Evolutionary conservation across 164 flowering plant genomes (phyloP), one percentile per base, ranked within the genome.

Genomic region (Santalum album): DNA sequence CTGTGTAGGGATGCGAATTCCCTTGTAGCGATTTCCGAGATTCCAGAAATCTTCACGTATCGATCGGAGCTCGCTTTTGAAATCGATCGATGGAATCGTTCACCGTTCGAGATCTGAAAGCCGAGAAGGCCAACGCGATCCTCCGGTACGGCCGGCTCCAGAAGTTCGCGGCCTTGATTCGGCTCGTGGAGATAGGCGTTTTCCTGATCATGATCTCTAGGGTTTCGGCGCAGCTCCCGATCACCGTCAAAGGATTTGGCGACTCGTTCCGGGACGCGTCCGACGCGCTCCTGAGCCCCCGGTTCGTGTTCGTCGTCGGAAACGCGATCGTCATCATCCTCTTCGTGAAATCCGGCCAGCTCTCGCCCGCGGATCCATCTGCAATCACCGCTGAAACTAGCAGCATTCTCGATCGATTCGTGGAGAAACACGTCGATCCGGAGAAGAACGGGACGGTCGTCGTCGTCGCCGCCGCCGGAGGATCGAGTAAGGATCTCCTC

Each of bases 301-400:
- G 68, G 6, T 75, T 81, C 27, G 78, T 81, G 7, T 85, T 85
- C 69, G 21, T 85, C 1, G 11, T 82, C 34, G 87, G 89, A 2
- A 85, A 85, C 68, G 56, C 49, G 3, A 76, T 76, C 10, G 64
- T 76, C 57, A 58, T 73, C 69, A 61, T 60, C 39, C 75, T 85
- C 17, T 66, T 81, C 12, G 68, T 61, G 12, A 80, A 78, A 42
- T 78, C 84, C 18, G 83, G 84, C n/a, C 59, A 60, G 60, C 68
- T 65, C 25, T 67, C 74, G 1, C 40, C 54, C 34, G 57, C 54
- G 18, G 50, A 54, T 7, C 12, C 56, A 6, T 3, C 43, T 14
- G 26, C 25, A 1, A 53, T 45, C 34, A 55, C 16, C 22, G 16
- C 65, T 1, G 47, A n/a, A n/a, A 21, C 39, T 29, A 72, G 71